Conservation (phyloP, 306 rosid genomes). For the Betula pendula region DNA sequence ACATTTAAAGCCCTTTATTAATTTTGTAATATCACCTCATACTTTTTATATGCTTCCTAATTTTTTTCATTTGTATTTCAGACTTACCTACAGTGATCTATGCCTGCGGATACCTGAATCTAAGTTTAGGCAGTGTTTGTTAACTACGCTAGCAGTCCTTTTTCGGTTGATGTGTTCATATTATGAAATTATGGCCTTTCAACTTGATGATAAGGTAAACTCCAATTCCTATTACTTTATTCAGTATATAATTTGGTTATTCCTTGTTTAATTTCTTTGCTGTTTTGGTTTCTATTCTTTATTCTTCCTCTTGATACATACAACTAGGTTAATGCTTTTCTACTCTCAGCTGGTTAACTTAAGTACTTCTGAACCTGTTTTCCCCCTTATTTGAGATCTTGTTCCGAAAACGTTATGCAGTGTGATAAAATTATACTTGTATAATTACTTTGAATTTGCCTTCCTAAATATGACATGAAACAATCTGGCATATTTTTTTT, state of each 20-base stretch:
- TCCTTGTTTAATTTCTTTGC: neutral
- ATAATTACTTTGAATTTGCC: neutral
- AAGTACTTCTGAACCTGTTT: neutral
- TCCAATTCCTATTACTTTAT: slow-evolving; percentile 24
- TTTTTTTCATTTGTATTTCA: slow-evolving; percentile 42
- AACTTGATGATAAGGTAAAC: slow-evolving; percentile 70
- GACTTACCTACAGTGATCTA: slow-evolving; percentile 97
- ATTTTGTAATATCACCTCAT: slow-evolving; percentile 1
- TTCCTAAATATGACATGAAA: neutral
- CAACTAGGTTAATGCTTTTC: neutral
- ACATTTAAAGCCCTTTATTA: slow-evolving; percentile 22
- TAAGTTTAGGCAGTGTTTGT: slow-evolving; percentile 83
- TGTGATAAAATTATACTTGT: neutral
- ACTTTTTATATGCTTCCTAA: slow-evolving; percentile 31
- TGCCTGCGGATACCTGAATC: slow-evolving; percentile 91
- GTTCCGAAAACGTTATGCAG: neutral
- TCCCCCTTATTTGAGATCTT: neutral
- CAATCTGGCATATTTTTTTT: too few species aligned
- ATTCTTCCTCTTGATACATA: neutral
- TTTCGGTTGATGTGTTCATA: slow-evolving; percentile 88
- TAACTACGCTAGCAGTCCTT: slow-evolving; percentile 73
- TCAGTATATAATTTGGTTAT: slow-evolving; percentile 3
- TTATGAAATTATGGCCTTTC: slow-evolving; percentile 85
- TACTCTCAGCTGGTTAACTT: neutral
- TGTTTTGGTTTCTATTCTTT: slow-evolving; percentile 6